These are phyloP conservation scores for Cyberlindnera saturnus DNA, from an alignment of 805 yeast species.

Conservation along the genomic window DNA sequence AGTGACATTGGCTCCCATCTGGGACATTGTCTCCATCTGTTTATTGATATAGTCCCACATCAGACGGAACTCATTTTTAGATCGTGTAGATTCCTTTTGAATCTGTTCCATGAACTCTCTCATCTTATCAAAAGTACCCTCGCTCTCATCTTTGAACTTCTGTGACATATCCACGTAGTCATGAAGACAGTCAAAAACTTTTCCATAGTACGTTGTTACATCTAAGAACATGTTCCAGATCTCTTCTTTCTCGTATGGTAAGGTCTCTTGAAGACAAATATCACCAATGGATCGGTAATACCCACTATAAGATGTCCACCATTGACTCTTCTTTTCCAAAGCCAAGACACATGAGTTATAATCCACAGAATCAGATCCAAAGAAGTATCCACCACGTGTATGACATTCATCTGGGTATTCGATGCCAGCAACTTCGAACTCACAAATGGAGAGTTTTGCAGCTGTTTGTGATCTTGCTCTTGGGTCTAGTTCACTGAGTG, in stretches of 20 bases:
- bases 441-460: slow-evolving; percentile 46
- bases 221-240: slow-evolving; percentile 40
- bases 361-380: slow-evolving; percentile 10
- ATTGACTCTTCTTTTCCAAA: slow-evolving; percentile 42
- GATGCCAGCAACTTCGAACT: slow-evolving; percentile 42
- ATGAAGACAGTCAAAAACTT: slow-evolving; percentile 12
- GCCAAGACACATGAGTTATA: slow-evolving; percentile 33
- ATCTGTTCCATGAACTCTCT: slow-evolving; percentile 12
- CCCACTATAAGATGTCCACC: slow-evolving; percentile 74
- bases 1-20: slow-evolving; percentile 12
- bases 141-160: slow-evolving; percentile 14
- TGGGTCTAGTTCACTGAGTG: slow-evolving; percentile 33
- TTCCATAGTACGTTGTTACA: slow-evolving; percentile 33
- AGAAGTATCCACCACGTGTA: slow-evolving; percentile 17
- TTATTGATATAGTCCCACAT: slow-evolving; percentile 10
- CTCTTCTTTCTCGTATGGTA: slow-evolving; percentile 48
- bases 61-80: slow-evolving; percentile 7
- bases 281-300: slow-evolving; percentile 48
- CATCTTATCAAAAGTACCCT: slow-evolving; percentile 6
- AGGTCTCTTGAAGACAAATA: slow-evolving; percentile 46
- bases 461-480: slow-evolving; percentile 35
- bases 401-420: slow-evolving; percentile 25
- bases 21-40: slow-evolving; percentile 12
- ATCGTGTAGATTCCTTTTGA: slow-evolving; percentile 3
- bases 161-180: slow-evolving; percentile 15